A percentile compares a stretch with the other conserved stretches of the same genome.
phyloP scores from a whole-genome alignment of 805 yeast species.

The Wickerhamiella slavikovae region DNA sequence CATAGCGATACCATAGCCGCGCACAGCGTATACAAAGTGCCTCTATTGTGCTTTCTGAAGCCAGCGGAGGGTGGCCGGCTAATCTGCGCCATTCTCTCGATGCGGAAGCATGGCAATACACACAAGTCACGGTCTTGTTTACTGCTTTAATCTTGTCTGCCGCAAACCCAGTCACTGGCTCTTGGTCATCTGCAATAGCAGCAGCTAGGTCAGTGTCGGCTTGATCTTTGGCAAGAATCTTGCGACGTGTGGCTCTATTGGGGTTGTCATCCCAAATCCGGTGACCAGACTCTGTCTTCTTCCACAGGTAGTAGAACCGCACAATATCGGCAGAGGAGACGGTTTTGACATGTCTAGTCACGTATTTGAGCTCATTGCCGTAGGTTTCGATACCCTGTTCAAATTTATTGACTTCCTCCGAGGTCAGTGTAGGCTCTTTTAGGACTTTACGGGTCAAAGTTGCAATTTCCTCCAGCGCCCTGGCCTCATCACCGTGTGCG shows the following conservation, averaged over 20 bases:
- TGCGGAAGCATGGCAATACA: constrained; percentile 39
- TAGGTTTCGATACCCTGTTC: constrained; percentile 51
- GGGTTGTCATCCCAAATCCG: constrained; percentile 64
- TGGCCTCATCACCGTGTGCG: constrained; percentile 27
- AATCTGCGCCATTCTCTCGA: constrained; percentile 51
- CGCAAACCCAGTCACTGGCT: constrained; percentile 49
- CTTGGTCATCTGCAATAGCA: constrained; percentile 39
- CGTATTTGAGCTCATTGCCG: constrained; percentile 67
- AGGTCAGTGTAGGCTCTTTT: constrained; percentile 56
- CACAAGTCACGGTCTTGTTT: constrained; percentile 34
- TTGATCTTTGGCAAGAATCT: constrained; percentile 7
- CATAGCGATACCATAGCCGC: constrained; percentile 76
- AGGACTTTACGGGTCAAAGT: constrained; percentile 35
- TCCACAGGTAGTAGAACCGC: constrained; percentile 79
- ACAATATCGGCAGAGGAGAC: constrained; percentile 66
- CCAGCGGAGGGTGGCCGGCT: constrained; percentile 34
- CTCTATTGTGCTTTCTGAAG: constrained; percentile 19
- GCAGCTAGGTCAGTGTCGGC: constrained; percentile 21
- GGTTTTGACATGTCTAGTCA: constrained; percentile 46
- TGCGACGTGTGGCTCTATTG: constrained; percentile 42
- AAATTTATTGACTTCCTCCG: constrained; percentile 43
- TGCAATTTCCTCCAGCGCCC: constrained; percentile 28
- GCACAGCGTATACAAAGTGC: constrained; percentile 82
- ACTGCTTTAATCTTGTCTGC: constrained; percentile 24
- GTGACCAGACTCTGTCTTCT: constrained; percentile 59